Conservation (phyloP, 2,329 filamentous ascomycete species). For the Macroventuria anomochaeta region DNA sequence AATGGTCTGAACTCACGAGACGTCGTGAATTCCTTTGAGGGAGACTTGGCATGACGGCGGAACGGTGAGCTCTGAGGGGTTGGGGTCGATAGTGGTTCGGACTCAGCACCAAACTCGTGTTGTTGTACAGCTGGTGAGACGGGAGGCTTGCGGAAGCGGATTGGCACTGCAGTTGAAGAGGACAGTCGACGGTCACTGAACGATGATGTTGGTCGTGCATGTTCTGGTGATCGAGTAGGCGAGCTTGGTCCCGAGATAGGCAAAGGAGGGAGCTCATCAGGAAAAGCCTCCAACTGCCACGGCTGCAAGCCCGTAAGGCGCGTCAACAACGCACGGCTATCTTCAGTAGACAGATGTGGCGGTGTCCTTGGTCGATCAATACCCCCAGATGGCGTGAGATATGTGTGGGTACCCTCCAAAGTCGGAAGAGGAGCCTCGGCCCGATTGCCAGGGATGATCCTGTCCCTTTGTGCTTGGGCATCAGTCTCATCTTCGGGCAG, state of each 20-base stretch:
- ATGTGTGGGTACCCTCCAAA: conserved; percentile 32
- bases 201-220: conserved; percentile 23
- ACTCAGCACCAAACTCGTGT: conserved; percentile 51
- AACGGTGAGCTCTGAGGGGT: conserved; percentile 52
- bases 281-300: conserved; percentile 45
- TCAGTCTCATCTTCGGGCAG: conserved; percentile 51
- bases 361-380: conserved; percentile 41
- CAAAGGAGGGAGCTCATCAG: conserved; percentile 44
- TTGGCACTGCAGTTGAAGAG: conserved; percentile 60
- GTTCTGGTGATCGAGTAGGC: conserved; percentile 35
- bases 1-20: conserved; percentile 78
- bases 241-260: conserved; percentile 43
- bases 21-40: conserved; percentile 60
- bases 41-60: conserved; percentile 54
- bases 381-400: conserved; percentile 26
- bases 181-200: conserved; percentile 35
- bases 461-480: conserved; percentile 29
- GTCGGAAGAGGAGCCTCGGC: conserved; percentile 40
- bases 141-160: conserved; percentile 60
- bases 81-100: conserved; percentile 31
- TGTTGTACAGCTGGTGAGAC: conserved; percentile 51
- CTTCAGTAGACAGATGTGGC: conserved; percentile 39
- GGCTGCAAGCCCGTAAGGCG: conserved; percentile 46
- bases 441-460: conserved; percentile 43
- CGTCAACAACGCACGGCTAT: conserved; percentile 42